Evolutionary conservation across 768 basidiomycete genomes (phyloP), one percentile per base, ranked within the genome.

Genomic region (Pisolithus sp.): DNA sequence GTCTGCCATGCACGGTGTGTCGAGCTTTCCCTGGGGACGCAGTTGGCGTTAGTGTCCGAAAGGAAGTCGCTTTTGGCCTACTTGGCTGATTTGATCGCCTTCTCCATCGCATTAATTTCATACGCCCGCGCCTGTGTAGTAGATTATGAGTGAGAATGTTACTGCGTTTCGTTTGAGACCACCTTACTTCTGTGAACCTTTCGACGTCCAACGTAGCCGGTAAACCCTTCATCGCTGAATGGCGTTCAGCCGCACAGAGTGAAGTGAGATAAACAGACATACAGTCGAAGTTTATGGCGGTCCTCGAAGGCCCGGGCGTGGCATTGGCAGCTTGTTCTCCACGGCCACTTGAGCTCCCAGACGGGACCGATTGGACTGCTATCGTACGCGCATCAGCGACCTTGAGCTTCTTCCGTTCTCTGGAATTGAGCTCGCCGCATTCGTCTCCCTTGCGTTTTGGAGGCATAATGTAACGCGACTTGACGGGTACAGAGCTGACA

Each of bases 1-100:
- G 87, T 83, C 68, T 99, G 95, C 83, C 94, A 99, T 5, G 83
- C 89, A 53, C 93, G 77, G 51, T 88, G 83, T 0, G 87, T 89
- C 15, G 86, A 79, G 57, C 77, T 78, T 7, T 76, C 75, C 50
- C 90, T 93, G 54, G 5, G 50, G 26, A 4, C 2, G 15, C 1
- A 18, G 38, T 61, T 42, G 38, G 47, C 9, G 24, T 4, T 38
- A 4, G 18, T n/a, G 30, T 34, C 10, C 15, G 31, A 3, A 48
- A 13, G 45, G 26, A 23, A 36, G 3, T 40, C 20, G 41, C 53
- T 69, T 26, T 54, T 56, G 43, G 53, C 69, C 54, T 57, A 83
- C 93, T 84, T 79, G 36, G 91, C 86, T 31, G 74, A 76, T 68
- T 87, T 83, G 76, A 97, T 95, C 0, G 92, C 83, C 12, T 73